Evolutionary conservation across 2,329 filamentous ascomycete species (phyloP).

Genomic region (Botryotinia globosa): DNA sequence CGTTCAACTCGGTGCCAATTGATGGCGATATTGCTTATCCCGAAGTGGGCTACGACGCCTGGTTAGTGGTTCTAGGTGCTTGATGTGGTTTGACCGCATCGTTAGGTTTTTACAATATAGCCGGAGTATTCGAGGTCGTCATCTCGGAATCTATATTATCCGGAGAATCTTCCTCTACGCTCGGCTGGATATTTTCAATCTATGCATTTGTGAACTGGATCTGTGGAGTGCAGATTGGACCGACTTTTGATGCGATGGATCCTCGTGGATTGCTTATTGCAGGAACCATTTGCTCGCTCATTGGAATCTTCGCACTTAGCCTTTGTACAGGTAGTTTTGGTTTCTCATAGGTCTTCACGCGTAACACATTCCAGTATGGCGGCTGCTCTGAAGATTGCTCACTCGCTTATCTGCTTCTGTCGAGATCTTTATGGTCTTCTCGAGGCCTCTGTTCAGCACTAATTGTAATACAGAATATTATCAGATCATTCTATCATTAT

Average conservation of each 20-base stretch:
- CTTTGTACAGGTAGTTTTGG: slow-evolving; percentile 20
- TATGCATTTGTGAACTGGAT: slow-evolving; percentile 44
- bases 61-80: slow-evolving; percentile 80
- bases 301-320: slow-evolving; percentile 22
- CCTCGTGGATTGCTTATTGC: slow-evolving; percentile 42
- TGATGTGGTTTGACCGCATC: slow-evolving; percentile 76
- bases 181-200: slow-evolving; percentile 56
- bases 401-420: not conserved
- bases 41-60: slow-evolving; percentile 75
- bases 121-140: slow-evolving; percentile 66
- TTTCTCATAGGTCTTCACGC: not conserved
- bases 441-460: not conserved
- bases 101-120: slow-evolving; percentile 76
- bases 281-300: slow-evolving; percentile 22
- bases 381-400: not conserved
- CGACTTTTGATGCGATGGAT: slow-evolving; percentile 28
- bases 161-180: slow-evolving; percentile 47
- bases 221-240: slow-evolving; percentile 27
- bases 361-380: not conserved
- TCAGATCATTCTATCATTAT: slow-evolving; percentile 80
- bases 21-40: slow-evolving; percentile 48
- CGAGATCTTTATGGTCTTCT: not conserved
- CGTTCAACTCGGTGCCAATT: not conserved
- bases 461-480: slow-evolving; percentile 26
- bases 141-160: slow-evolving; percentile 60